Conservation (phyloP, 2,329 filamentous ascomycete species). For the Colletotrichum spinosum region DNA sequence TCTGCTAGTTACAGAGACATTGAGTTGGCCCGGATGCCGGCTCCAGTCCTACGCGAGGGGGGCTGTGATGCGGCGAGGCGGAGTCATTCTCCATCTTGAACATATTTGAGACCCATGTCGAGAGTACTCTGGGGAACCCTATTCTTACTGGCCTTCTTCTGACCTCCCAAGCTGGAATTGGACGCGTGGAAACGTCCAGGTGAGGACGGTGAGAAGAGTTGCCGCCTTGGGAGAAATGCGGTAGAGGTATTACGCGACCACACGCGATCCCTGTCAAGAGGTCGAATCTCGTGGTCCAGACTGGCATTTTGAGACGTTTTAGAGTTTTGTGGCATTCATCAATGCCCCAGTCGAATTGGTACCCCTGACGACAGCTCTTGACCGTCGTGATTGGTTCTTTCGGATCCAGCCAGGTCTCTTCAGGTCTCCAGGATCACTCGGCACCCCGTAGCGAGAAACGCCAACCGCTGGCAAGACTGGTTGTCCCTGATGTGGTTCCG, state of each 20-base stretch:
- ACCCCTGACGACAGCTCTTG: neutral
- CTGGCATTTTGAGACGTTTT: slow-evolving; percentile 32
- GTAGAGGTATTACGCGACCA: too few relatives aligned
- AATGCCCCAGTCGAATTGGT: neutral
- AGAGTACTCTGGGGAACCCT: slow-evolving; percentile 10
- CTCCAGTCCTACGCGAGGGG: slow-evolving; percentile 25
- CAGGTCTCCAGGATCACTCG: slow-evolving; percentile 1
- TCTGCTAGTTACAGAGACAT: neutral
- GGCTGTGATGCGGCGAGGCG: slow-evolving; percentile 14
- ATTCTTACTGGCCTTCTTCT: slow-evolving; percentile 7
- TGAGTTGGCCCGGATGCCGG: slow-evolving; percentile 28
- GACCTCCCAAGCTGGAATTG: slow-evolving; percentile 9
- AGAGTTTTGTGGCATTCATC: slow-evolving; percentile 24
- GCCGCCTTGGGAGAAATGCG: too few relatives aligned
- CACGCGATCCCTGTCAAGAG: too few relatives aligned
- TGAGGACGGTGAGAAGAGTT: too few relatives aligned
- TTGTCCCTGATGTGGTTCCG: slow-evolving; percentile 4
- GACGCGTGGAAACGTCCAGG: neutral
- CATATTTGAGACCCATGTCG: too few relatives aligned
- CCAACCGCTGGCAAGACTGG: neutral
- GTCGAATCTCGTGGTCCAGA: neutral
- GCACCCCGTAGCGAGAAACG: slow-evolving; percentile 14
- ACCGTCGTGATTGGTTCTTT: neutral
- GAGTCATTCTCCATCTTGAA: neutral
- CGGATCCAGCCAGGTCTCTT: neutral